A percentile compares a stretch with the other conserved stretches of the same genome.
Evolutionary conservation across 1,284 basidiomycete species (phyloP).

Genomic region (Porogramme epimiltina): DNA sequence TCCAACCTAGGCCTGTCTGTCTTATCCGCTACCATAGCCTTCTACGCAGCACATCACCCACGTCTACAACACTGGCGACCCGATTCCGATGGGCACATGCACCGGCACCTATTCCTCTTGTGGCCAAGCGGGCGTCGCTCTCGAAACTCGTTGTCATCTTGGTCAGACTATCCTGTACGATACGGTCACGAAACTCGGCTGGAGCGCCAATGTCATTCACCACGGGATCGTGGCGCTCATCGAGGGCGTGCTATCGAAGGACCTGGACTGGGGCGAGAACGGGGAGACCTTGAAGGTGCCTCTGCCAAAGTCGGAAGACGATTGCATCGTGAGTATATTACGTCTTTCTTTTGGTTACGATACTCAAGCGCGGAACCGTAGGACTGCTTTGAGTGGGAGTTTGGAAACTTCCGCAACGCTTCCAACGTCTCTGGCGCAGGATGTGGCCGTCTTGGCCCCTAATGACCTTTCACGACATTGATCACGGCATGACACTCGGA

Average conservation of each 20-base stretch:
- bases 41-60: conserved; percentile 78
- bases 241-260: conserved; percentile 68
- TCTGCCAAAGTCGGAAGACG: conserved; percentile 29
- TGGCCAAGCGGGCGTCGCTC: conserved; percentile 71
- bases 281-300: conserved; percentile 23
- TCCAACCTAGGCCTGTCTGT: neutral
- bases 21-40: conserved; percentile 45
- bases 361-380: conserved; percentile 11
- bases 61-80: conserved; percentile 86
- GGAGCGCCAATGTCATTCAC: conserved; percentile 81
- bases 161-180: conserved; percentile 80
- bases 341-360: neutral
- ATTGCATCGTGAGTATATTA: conserved; percentile 36
- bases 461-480: neutral
- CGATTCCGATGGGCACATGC: conserved; percentile 83
- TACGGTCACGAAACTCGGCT: conserved; percentile 82
- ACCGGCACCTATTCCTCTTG: conserved; percentile 75
- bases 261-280: conserved; percentile 52
- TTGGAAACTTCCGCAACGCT: conserved; percentile 35
- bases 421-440: neutral
- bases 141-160: conserved; percentile 78
- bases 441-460: neutral
- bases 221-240: conserved; percentile 85
- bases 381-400: conserved; percentile 47
- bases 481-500: no score